Percentiles rank a stretch among this genome's conserved stretches.
phyloP scores from a whole-genome alignment of 2,329 filamentous ascomycete species.

The Sarocladium strictum region DNA sequence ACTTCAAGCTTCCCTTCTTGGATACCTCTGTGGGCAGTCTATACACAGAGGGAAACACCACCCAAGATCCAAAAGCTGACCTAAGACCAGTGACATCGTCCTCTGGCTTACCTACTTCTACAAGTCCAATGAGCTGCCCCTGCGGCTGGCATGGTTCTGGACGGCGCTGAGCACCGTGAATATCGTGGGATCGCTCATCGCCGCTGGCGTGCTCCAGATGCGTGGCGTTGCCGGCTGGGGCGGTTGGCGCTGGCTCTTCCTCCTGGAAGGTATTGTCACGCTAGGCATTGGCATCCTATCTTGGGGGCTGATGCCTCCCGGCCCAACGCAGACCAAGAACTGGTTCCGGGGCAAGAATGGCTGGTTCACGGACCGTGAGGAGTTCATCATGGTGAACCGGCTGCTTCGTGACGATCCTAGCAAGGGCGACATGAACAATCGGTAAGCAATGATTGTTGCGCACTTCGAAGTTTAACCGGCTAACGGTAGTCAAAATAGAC shows the following conservation, averaged over 20 bases:
- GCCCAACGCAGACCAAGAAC: conserved; percentile 43
- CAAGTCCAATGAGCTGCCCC: conserved; percentile 62
- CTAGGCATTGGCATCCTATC: conserved; percentile 37
- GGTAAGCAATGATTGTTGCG: conserved; percentile 32
- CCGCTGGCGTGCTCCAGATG: conserved; percentile 30
- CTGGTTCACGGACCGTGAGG: conserved; percentile 57
- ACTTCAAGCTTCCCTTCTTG: too few relatives aligned
- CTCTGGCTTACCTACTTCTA: conserved; percentile 73
- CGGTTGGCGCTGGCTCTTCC: conserved; percentile 32
- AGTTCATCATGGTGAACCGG: conserved; percentile 57
- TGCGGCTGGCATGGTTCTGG: conserved; percentile 65
- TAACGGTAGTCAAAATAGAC: neutral
- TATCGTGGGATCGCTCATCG: conserved; percentile 47
- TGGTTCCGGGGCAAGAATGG: conserved; percentile 53
- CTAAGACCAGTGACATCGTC: conserved; percentile 36
- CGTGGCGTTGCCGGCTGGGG: conserved; percentile 29
- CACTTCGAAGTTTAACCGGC: neutral
- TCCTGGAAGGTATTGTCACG: conserved; percentile 24
- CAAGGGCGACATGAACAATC: conserved; percentile 57
- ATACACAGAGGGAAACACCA: too few relatives aligned
- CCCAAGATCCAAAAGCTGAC: too few relatives aligned
- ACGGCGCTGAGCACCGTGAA: conserved; percentile 53
- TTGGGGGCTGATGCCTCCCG: conserved; percentile 39
- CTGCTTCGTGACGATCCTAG: conserved; percentile 54
- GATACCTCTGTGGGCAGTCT: too few relatives aligned